Conservation (phyloP, 257 asterid species). For the Petrea volubilis region DNA sequence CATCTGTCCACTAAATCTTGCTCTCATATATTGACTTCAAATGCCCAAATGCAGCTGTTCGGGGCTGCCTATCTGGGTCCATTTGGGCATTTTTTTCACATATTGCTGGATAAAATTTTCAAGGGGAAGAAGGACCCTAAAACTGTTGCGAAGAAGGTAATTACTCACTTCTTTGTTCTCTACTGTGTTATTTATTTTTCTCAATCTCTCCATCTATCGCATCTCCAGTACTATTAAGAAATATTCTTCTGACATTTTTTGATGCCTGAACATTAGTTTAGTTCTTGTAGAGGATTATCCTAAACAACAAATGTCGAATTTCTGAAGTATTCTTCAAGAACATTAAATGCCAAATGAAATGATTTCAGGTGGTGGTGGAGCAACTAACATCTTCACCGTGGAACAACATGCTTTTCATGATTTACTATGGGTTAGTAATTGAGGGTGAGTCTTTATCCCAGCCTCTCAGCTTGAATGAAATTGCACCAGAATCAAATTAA, state of each 20-base stretch:
- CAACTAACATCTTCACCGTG: constrained; percentile 86
- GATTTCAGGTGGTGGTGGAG: constrained; percentile 85
- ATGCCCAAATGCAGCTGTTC: constrained; percentile 57
- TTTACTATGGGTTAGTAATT: constrained; percentile 78
- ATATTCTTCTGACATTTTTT: neutral
- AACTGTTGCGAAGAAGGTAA: constrained; percentile 94
- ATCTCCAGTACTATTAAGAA: neutral
- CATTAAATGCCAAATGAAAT: constrained; percentile 3
- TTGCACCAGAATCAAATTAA: neutral
- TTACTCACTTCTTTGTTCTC: neutral
- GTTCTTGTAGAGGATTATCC: no score
- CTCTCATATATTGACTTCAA: constrained; percentile 12
- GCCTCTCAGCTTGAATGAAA: constrained; percentile 4
- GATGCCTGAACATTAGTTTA: no score
- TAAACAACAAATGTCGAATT: no score
- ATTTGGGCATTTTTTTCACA: constrained; percentile 82
- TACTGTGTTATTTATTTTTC: neutral
- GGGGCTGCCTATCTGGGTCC: constrained; percentile 97
- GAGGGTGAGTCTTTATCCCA: constrained; percentile 63
- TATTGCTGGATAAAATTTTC: constrained; percentile 76
- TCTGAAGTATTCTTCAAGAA: neutral
- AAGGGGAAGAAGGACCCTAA: constrained; percentile 87
- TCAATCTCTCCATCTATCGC: neutral
- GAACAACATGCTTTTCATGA: constrained; percentile 94
- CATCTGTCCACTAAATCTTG: neutral